Base-by-base conservation (phyloP, 345 rosid species). In the Moricandia moricandioides region DNA sequence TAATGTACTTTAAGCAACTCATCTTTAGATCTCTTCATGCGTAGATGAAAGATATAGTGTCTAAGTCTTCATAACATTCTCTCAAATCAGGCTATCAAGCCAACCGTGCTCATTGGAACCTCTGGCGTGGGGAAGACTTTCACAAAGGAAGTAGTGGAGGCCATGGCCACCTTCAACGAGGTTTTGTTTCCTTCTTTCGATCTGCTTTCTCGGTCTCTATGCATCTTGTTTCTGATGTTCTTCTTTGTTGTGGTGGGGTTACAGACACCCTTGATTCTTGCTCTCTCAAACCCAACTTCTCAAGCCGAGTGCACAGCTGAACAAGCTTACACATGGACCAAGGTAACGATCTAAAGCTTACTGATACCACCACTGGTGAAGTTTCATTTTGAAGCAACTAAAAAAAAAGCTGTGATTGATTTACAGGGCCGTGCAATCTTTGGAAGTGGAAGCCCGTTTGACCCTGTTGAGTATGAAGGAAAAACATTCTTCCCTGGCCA, bases 371-470 rank as follows among this genome's bases (percentile, higher is more conserved):
- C 14, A 12, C 11, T 17, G 24, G 35, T 63, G 26, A 43, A 70
- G 6, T 70, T 57, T 0, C 34, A 34, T 65, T 29, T 45, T 49
- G 64, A 29, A 18, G 72, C 2, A 2, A 61, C 37, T 39, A 59
- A 34, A 18, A 33, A 18, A 33, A 16, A 17, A 45, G 51, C 33
- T 63, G 49, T 73, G 37, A 55, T 68, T 34, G 66, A 61, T 10
- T 66, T 71, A 56, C 83, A 94, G 99, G 99, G 99, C 3, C 91
- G 89, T 58, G 92, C 98, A 69, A 90, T 95, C 65, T 95, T 84
- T 82, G 97, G 91, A 5, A 92, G 98, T 83, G 99, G 99, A 84
- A 95, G 99, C 83, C 99, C 98, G 8, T 95, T 95, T 54, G 91
- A 83, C 63, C 89, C 93, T 16, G 89, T 92, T 62, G 90, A 90